Conservation (phyloP, 768 basidiomycete genomes). For the Boletales sp. region DNA sequence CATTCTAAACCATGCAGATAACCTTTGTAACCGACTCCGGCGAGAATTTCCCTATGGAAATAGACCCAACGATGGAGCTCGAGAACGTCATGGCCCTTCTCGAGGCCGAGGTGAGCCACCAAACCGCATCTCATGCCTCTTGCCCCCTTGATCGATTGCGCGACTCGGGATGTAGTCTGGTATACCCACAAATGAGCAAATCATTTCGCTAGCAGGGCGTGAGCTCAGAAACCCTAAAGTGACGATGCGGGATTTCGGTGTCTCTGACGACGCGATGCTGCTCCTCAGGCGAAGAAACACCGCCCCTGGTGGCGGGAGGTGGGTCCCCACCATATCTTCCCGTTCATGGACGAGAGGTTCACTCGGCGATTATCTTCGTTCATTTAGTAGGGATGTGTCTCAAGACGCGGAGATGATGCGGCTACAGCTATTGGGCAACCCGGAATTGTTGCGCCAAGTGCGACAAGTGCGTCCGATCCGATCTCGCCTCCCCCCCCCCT, state of each 20-base stretch:
- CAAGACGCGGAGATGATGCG: slow-evolving; percentile 91
- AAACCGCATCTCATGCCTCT: background rate
- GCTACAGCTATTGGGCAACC: slow-evolving; percentile 82
- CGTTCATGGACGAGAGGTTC: background rate
- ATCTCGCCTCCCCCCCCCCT: background rate
- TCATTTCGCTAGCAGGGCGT: slow-evolving; percentile 61
- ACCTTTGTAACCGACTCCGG: slow-evolving; percentile 72
- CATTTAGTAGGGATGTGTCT: slow-evolving; percentile 50
- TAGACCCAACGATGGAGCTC: slow-evolving; percentile 87
- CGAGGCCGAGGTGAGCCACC: slow-evolving; percentile 84
- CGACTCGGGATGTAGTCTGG: slow-evolving; percentile 51
- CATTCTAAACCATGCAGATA: slow-evolving; percentile 51
- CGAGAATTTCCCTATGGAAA: slow-evolving; percentile 66
- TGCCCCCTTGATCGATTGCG: background rate
- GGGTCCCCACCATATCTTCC: background rate
- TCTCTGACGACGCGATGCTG: slow-evolving; percentile 60
- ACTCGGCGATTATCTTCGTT: background rate
- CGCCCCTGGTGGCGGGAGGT: slow-evolving; percentile 44
- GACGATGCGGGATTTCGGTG: slow-evolving; percentile 65
- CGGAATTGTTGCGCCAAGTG: slow-evolving; percentile 70
- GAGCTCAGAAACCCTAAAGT: slow-evolving; percentile 64
- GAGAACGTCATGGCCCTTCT: slow-evolving; percentile 90
- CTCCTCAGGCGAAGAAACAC: slow-evolving; percentile 60
- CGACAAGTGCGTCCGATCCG: slow-evolving; percentile 43
- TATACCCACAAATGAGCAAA: slow-evolving; percentile 69